Base-by-base conservation (phyloP, 306 rosid species). In the Hippophae gyantsensis region DNA sequence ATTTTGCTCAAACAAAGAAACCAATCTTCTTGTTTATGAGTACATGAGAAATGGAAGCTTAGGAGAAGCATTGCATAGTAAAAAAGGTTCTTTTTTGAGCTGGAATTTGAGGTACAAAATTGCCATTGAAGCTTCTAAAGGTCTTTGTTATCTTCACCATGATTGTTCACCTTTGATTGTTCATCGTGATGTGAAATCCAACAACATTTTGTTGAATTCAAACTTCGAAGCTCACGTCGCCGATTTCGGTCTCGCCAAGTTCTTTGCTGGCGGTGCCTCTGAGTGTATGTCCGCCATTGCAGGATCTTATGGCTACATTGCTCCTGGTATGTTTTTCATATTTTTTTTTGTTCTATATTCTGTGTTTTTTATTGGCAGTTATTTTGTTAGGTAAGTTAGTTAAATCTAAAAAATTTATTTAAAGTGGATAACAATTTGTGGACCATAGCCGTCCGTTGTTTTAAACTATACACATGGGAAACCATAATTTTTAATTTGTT, bases 221-320 rank as follows among this genome's bases (percentile, higher is more conserved):
- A 86, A 56, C 76, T 89, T 78, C 49, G 95, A 86, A 76, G 97
- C 97, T 5, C 95, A 86, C 48, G 92, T 86, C 0, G 97, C 97
- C 0, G 97, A 89, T 69, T 89, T 89, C 44, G 97, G 97, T 0
- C 85, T 89, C 5, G 97, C 97, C 13, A 86, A 89, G 76, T 89
- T 73, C 87, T 76, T 81, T 2, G 89, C 79, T 42, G 80, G 86
- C 6, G 92, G 84, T n/a, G 79, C 83, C 10, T 84, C 97, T 0
- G 80, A 86, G 67, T 86, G 85, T 69, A 89, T 89, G 97, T 89
- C 97, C 32, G 84, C 95, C 1, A 73, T 89, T 67, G 95, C 95
- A 14, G 97, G 97, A 6, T 89, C 97, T 1, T 89, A 89, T 25
- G 97, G 97, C 65, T 89, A 89, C 82, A 89, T 89, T 54, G 97